Percentiles rank a stretch among this genome's conserved stretches.
Conservation (phyloP, 495 filamentous ascomycete genomes). For the Talaromyces wortmannii region DNA sequence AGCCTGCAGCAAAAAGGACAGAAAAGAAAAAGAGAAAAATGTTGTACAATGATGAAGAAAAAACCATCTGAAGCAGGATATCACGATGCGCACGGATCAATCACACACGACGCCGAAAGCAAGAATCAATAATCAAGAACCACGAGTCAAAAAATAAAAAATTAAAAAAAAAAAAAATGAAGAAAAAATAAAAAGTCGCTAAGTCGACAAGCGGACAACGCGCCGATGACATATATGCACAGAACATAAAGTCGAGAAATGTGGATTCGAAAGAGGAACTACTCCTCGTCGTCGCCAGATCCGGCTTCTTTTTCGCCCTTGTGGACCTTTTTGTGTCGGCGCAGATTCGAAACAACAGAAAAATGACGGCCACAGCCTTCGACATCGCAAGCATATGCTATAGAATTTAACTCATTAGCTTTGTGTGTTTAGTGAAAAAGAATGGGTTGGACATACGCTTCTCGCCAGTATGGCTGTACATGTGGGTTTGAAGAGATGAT, state of each 20-base stretch:
- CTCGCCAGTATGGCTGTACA: constrained; percentile 98
- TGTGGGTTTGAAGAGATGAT: constrained; percentile 94
- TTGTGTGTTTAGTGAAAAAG: not conserved
- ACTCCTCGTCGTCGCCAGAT: constrained; percentile 40
- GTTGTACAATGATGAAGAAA: constrained; percentile 31
- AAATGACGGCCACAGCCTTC: constrained; percentile 95
- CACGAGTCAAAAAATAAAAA: constrained; percentile 10
- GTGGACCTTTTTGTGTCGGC: constrained; percentile 94
- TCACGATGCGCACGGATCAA: constrained; percentile 5
- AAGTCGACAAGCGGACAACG: constrained; percentile 1
- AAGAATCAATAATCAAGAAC: constrained; percentile 3
- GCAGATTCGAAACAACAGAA: constrained; percentile 94
- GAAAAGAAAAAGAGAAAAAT: constrained; percentile 19
- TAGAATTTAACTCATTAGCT: constrained; percentile 24
- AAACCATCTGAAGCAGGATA: constrained; percentile 8
- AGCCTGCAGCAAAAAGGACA: constrained; percentile 10
- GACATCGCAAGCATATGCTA: constrained; percentile 90
- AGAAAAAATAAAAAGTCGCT: constrained; percentile 8
- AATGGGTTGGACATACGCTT: constrained; percentile 68
- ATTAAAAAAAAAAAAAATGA: constrained; percentile 6
- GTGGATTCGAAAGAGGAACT: constrained; percentile 10
- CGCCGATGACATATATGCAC: not conserved
- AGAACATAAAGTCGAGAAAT: not conserved
- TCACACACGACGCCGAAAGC: constrained; percentile 9
- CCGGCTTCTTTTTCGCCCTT: constrained; percentile 61